A percentile compares a stretch with the other conserved stretches of the same genome.
Evolutionary conservation across 495 filamentous ascomycete species (phyloP).

Genomic region (Aspergillus conjunctus): DNA sequence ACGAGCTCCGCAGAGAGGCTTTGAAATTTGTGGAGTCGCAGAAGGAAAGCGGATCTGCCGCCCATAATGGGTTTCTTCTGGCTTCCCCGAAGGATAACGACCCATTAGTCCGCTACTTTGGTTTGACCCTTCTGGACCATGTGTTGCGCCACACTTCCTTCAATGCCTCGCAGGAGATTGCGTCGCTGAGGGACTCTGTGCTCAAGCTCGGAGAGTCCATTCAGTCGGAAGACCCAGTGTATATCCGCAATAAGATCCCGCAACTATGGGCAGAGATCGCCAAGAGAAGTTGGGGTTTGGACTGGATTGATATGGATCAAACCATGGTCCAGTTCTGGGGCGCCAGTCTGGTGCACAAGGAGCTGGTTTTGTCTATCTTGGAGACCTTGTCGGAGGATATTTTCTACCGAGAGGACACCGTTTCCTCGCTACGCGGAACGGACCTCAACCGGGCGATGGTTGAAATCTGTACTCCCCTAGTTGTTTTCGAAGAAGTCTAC

Average conservation of each 20-base stretch:
- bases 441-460: conserved; percentile 85
- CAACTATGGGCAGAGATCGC: conserved; percentile 93
- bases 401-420: conserved; percentile 84
- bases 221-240: conserved; percentile 72
- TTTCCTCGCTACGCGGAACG: conserved; percentile 77
- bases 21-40: conserved; percentile 79
- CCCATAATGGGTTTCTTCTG: conserved; percentile 81
- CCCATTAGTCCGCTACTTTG: conserved; percentile 87
- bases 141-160: conserved; percentile 81
- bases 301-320: conserved; percentile 94
- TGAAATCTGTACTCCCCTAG: conserved; percentile 84
- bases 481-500: conserved; percentile 71
- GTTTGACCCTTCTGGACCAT: conserved; percentile 85
- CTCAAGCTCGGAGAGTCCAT: conserved; percentile 75
- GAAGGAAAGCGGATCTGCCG: conserved; percentile 75
- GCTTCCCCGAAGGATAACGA: conserved; percentile 71
- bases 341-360: conserved; percentile 70
- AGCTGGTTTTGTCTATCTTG: conserved; percentile 78
- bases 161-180: conserved; percentile 62
- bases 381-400: conserved; percentile 96
- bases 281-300: conserved; percentile 85
- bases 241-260: conserved; percentile 91
- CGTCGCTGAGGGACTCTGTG: conserved; percentile 69
- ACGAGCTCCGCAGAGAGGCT: conserved; percentile 82
- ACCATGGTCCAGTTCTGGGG: conserved; percentile 80